Evolutionary conservation across 495 filamentous ascomycete species (phyloP).

Genomic region (Trichoderma erinaceum): DNA sequence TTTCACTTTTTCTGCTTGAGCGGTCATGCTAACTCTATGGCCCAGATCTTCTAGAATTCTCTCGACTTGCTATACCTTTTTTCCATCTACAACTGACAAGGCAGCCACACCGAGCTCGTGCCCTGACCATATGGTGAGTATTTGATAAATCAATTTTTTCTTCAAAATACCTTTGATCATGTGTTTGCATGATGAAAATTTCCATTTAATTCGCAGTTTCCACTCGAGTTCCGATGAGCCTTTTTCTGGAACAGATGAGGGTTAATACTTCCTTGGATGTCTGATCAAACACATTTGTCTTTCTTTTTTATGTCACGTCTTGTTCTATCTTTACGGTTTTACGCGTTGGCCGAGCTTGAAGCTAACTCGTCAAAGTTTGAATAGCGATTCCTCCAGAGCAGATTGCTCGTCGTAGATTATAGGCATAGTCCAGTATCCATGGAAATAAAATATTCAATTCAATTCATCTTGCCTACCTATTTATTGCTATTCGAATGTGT

Average conservation of each 20-base stretch:
- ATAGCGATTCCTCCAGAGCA: not conserved
- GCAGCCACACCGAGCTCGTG: not conserved
- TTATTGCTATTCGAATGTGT: too few species aligned
- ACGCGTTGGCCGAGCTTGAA: not conserved
- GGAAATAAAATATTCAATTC: not conserved
- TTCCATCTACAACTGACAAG: not conserved
- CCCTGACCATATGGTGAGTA: slow-evolving; percentile 22
- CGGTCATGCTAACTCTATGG: slow-evolving; percentile 14
- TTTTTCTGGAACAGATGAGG: slow-evolving; percentile 51
- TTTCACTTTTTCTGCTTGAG: not conserved
- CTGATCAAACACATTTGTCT: slow-evolving; percentile 44
- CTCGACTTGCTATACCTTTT: not conserved
- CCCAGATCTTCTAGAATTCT: not conserved
- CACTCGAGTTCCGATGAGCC: slow-evolving; percentile 58
- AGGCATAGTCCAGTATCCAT: not conserved
- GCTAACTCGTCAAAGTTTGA: not conserved
- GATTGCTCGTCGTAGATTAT: not conserved
- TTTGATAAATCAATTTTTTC: slow-evolving; percentile 17
- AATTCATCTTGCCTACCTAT: too few species aligned
- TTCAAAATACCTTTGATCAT: slow-evolving; percentile 1
- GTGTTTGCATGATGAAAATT: slow-evolving; percentile 49
- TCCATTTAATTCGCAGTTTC: slow-evolving; percentile 60
- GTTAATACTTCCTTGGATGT: slow-evolving; percentile 60
- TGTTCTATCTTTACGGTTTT: too few species aligned
- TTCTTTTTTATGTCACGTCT: slow-evolving; percentile 25